Base-by-base conservation (phyloP, 176 grass and related monocot genomes). In the Bolboschoenus planiculmis region DNA sequence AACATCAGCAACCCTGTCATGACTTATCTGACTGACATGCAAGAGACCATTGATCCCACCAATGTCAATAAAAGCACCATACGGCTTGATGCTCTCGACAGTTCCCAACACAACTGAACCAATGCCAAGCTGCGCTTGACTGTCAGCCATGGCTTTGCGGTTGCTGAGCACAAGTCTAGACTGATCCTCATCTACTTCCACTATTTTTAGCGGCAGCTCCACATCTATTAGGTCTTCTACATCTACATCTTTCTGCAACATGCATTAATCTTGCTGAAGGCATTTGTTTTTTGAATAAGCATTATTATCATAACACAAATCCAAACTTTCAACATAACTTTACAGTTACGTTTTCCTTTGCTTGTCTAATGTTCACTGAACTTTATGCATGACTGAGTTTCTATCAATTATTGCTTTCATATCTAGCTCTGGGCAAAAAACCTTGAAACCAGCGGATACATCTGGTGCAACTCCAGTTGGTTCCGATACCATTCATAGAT, bases 11-110 rank as follows among this genome's bases (percentile, higher is more conserved):
- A 99, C 92, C 81, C 92, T 87, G 71, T 95, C 96, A 87, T 93
- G 95, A 93, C 95, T 98, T 78, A 98, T 98, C 82, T 98, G 95
- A 88, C 95, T 95, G 50, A 98, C 95, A 83, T 98, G 95, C 60
- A 98, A 86, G 88, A 98, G 92, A 33, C 95, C 95, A 86, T 95
- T 98, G 81, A 94, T 95, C 57, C 95, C 96, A 80, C 96, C 91
- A 15, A 99, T 99, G 34, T 99, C 92, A 68, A 99, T 90, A 68
- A 99, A 95, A 31, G 96, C 92, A 50, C 92, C 92, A 27, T 95
- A 99, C 27, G 96, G 96, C 84, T 99, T 99, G 51, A 99, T 83
- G 82, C 89, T 99, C 87, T 99, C 91, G 18, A 99, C 91, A 40
- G 91, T 91, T 85, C 96, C 96, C 76, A 95, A 82, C 26, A 99